These are phyloP conservation scores for Trichoderma koningiopsis DNA, from an alignment of 2,329 filamentous ascomycete species.

Conservation along the genomic window DNA sequence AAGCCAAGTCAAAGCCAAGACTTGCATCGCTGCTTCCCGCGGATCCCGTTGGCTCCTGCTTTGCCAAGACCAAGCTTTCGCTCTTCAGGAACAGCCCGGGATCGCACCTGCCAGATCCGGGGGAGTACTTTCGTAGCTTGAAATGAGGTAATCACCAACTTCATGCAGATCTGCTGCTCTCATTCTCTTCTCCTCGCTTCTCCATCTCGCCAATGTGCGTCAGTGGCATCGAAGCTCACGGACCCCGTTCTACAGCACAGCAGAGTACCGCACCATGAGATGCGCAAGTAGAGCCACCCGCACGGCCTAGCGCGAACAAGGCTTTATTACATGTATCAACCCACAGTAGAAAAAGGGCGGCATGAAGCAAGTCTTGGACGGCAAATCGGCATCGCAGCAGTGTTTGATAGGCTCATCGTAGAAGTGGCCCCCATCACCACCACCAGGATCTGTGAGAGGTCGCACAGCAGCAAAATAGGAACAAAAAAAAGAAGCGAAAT, in stretches of 20 bases:
- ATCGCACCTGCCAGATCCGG: conserved; percentile 19
- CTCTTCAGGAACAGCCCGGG: conserved; percentile 11
- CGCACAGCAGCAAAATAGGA: not conserved
- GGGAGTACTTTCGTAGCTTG: not conserved
- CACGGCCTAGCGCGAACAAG: not conserved
- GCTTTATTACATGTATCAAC: not conserved
- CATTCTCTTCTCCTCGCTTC: not conserved
- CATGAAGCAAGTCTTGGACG: conserved; percentile 1
- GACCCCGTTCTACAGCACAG: not conserved
- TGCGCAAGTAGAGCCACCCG: not conserved
- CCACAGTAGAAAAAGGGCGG: not conserved
- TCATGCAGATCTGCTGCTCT: not conserved
- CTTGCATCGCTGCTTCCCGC: not conserved
- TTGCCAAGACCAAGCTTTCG: conserved; percentile 9
- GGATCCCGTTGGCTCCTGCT: conserved; percentile 12
- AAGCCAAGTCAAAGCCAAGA: conserved; percentile 18
- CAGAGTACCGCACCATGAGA: not conserved
- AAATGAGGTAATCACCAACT: not conserved
- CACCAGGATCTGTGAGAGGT: not conserved
- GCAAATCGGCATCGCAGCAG: conserved; percentile 16
- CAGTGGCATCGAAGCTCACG: not conserved
- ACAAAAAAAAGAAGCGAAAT: not conserved
- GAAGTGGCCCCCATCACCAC: not conserved
- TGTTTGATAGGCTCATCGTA: conserved; percentile 17
- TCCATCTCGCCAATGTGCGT: not conserved